These are phyloP conservation scores for Nitzschia sp. DNA, from an alignment of 108 stramenopile species.

Conservation along the genomic window DNA sequence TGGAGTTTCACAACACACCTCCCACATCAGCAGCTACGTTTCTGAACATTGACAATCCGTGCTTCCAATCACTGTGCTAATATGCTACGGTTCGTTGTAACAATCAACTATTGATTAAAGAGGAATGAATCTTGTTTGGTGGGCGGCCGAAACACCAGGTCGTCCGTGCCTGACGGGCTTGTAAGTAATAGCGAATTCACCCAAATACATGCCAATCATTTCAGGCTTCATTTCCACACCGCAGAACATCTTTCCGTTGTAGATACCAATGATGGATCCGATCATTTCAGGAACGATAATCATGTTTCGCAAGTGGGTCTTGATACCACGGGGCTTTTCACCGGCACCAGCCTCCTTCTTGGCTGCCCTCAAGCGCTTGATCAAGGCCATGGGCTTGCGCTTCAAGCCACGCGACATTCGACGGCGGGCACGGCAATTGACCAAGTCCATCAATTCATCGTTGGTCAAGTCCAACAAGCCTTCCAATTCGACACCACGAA, in stretches of 20 bases:
- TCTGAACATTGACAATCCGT: too few relatives aligned
- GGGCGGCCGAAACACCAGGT: constrained; percentile 98
- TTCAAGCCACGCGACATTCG: constrained; percentile 98
- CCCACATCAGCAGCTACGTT: too few relatives aligned
- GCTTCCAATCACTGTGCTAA: too few relatives aligned
- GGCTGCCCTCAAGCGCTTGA: constrained; percentile 98
- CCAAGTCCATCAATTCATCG: constrained; percentile 98
- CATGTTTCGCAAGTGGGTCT: constrained; percentile 99
- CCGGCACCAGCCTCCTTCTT: constrained; percentile 97
- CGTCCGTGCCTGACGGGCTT: constrained; percentile 97
- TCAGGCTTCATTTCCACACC: constrained; percentile 99
- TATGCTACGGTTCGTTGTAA: neutral
- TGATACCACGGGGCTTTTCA: constrained; percentile 98
- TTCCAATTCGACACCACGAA: constrained; percentile 98
- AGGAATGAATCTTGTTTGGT: constrained; percentile 98
- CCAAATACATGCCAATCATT: constrained; percentile 99
- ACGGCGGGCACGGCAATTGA: constrained; percentile 94
- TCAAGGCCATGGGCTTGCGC: constrained; percentile 98
- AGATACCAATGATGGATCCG: constrained; percentile 98
- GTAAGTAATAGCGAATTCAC: constrained; percentile 99
- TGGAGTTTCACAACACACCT: too few relatives aligned
- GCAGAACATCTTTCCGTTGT: constrained; percentile 99
- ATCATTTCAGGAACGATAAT: constrained; percentile 99
- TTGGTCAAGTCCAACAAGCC: constrained; percentile 97
- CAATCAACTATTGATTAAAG: constrained; percentile 62